Evolutionary conservation across 2,329 filamentous ascomycete species (phyloP).

Genomic region (Neocucurbitaria cava): DNA sequence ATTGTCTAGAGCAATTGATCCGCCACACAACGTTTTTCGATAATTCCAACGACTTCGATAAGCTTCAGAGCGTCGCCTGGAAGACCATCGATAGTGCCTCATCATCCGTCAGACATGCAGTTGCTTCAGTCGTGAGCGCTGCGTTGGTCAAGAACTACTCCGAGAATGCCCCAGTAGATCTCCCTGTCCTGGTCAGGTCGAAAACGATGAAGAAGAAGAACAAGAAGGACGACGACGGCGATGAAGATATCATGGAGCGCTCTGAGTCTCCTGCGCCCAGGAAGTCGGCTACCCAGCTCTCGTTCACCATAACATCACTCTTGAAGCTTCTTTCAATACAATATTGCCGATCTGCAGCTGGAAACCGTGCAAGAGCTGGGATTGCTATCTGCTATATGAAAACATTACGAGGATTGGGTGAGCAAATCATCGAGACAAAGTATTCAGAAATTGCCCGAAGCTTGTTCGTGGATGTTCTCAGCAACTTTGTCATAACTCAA

Average conservation of each 20-base stretch:
- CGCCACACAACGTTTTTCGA: constrained; percentile 81
- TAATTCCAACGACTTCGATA: constrained; percentile 89
- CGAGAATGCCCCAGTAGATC: constrained; percentile 56
- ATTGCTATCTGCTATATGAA: constrained; percentile 88
- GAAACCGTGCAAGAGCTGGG: constrained; percentile 80
- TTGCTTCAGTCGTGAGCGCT: constrained; percentile 83
- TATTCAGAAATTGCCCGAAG: constrained; percentile 84
- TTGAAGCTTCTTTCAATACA: constrained; percentile 80
- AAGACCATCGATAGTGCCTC: constrained; percentile 84
- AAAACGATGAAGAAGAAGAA: constrained; percentile 75
- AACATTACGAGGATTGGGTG: constrained; percentile 78
- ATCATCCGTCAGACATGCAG: constrained; percentile 79
- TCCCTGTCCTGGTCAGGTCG: constrained; percentile 57
- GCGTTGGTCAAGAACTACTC: constrained; percentile 83
- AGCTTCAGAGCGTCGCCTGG: constrained; percentile 80
- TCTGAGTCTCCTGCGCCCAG: constrained; percentile 78
- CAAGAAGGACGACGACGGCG: constrained; percentile 71
- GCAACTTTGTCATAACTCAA: constrained; percentile 75
- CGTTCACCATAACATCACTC: constrained; percentile 78
- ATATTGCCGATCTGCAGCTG: constrained; percentile 79
- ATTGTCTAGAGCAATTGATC: constrained; percentile 76
- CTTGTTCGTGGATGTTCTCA: constrained; percentile 80
- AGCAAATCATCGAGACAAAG: constrained; percentile 80
- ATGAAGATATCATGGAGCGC: constrained; percentile 72
- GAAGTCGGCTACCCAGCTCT: constrained; percentile 73